Conservation (phyloP, 2,329 filamentous ascomycete genomes). For the Talaromyces albobiverticillius region DNA sequence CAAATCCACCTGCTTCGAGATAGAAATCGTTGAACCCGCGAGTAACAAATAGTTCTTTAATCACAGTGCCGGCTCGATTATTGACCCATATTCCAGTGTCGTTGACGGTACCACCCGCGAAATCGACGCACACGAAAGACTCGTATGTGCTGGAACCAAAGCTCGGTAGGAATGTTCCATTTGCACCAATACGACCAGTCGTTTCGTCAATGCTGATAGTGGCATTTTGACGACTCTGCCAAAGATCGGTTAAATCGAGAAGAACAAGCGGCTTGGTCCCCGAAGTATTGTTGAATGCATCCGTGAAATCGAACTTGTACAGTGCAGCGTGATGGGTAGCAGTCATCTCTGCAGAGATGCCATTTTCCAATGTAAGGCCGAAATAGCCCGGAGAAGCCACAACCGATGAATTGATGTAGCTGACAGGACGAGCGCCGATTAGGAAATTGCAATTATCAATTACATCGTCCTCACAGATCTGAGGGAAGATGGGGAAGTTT, state of each 20-base stretch:
- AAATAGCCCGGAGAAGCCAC: conserved; percentile 62
- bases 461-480: conserved; percentile 58
- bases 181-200: conserved; percentile 59
- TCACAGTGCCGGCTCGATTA: conserved; percentile 53
- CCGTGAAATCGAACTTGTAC: conserved; percentile 63
- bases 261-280: conserved; percentile 55
- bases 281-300: conserved; percentile 18
- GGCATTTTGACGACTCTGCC: conserved; percentile 58
- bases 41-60: conserved; percentile 52
- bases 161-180: conserved; percentile 58
- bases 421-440: conserved; percentile 47
- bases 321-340: conserved; percentile 58
- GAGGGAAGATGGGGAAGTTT: conserved; percentile 68
- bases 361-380: conserved; percentile 54
- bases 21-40: conserved; percentile 53
- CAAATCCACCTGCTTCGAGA: conserved; percentile 60
- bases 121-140: conserved; percentile 65
- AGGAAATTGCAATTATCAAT: conserved; percentile 60
- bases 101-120: conserved; percentile 53
- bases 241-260: conserved; percentile 62
- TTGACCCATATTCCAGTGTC: conserved; percentile 62
- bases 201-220: conserved; percentile 51
- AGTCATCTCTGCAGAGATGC: conserved; percentile 63
- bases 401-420: conserved; percentile 51
- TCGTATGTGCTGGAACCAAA: conserved; percentile 61